Base-by-base conservation (phyloP, 345 rosid species). In the Euphorbia pulcherrima region DNA sequence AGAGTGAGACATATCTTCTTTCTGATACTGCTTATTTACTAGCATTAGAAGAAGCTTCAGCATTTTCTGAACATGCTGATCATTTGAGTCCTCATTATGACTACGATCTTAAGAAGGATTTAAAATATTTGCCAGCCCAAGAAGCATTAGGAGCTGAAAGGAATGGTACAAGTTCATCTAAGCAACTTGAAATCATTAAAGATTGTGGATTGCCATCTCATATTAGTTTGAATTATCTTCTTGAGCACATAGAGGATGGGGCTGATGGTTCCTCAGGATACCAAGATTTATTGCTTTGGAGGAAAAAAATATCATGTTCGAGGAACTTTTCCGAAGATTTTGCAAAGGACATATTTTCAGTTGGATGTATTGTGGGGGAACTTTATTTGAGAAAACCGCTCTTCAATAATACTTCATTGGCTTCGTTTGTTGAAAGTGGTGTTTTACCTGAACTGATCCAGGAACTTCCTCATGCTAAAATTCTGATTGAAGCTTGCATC, bases 291-390 rank as follows among this genome's bases (percentile, higher is more conserved):
- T 70, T 88, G 67, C 85, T 81, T 33, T 88, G 98, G 98, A 82
- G 79, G 83, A 79, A 87, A 73, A 84, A 88, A 58, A 63, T 77
- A 69, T 75, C 73, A 68, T 65, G 30, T 63, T 74, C 69, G 46
- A 77, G 73, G 75, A 66, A 46, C 60, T 69, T 46, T 47, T 81
- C 84, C 23, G 70, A 78, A 73, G 84, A 74, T 67, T 64, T 73
- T 77, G 86, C 88, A 21, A 76, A 74, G 72, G 98, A 92, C 75
- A 82, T 92, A 72, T 92, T 92, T 81, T 85, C 95, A 65, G 35
- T 90, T 52, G 98, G 95, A 70, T 88, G 95, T 80, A 73, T 92
- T 75, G 64, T 92, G 64, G 96, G 95, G 59, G 98, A 92, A 77
- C 91, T 90, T 61, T 83, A 81, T 84, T 79, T 90, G 72, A 76